phyloP scores from a whole-genome alignment of 495 filamentous ascomycete genomes.

The Clohesyomyces aquaticus region DNA sequence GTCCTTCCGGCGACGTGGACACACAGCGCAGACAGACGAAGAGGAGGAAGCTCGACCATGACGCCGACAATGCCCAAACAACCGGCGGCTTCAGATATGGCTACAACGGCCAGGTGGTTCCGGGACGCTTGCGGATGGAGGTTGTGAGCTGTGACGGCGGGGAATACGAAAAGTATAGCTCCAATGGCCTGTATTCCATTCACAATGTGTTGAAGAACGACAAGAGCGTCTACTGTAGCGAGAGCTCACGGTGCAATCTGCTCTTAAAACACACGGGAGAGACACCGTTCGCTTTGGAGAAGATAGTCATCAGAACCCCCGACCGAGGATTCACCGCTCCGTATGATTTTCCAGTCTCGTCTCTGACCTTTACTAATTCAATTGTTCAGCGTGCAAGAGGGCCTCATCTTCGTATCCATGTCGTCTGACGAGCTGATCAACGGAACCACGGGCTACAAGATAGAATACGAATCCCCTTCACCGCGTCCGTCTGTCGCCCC shows the following conservation, averaged over 20 bases:
- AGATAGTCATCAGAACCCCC: constrained; percentile 86
- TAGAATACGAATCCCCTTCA: constrained; percentile 58
- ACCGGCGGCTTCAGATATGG: constrained; percentile 73
- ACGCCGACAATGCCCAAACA: constrained; percentile 53
- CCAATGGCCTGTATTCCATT: constrained; percentile 56
- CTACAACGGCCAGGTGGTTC: constrained; percentile 78
- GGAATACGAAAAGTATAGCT: constrained; percentile 62
- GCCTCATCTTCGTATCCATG: constrained; percentile 93
- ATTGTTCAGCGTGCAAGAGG: constrained; percentile 75
- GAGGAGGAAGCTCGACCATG: constrained; percentile 73
- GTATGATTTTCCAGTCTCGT: constrained; percentile 60
- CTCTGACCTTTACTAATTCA: constrained; percentile 34
- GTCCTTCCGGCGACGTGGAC: constrained; percentile 20
- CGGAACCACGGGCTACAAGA: constrained; percentile 75
- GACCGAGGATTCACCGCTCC: constrained; percentile 78
- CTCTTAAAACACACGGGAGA: constrained; percentile 77
- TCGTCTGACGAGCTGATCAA: constrained; percentile 70
- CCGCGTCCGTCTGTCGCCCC: constrained; percentile 17
- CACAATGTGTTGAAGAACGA: constrained; percentile 86
- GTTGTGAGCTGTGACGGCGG: constrained; percentile 89
- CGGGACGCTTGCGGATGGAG: constrained; percentile 80
- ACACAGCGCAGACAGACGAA: constrained; percentile 53
- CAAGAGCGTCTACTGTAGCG: constrained; percentile 84
- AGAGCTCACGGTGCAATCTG: constrained; percentile 80
- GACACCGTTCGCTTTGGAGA: constrained; percentile 77